phyloP scores from a whole-genome alignment of 1,284 basidiomycete genomes.

The Wallemia ichthyophaga region DNA sequence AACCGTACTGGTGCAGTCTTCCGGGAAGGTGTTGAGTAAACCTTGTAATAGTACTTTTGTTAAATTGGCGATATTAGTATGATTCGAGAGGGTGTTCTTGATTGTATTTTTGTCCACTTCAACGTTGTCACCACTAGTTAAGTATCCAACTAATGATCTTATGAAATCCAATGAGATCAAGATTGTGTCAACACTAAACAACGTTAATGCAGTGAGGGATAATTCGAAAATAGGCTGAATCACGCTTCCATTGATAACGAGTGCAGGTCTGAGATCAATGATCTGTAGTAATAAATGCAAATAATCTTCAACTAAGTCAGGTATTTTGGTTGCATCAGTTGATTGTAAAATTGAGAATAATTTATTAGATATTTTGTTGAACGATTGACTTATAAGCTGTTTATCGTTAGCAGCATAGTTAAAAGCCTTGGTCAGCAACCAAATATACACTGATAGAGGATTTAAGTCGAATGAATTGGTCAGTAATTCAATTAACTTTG shows the following conservation, averaged over 20 bases:
- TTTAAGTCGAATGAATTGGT: not conserved
- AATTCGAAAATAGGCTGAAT: conserved; percentile 47
- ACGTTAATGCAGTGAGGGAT: conserved; percentile 39
- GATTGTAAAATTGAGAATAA: not conserved
- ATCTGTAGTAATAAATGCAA: conserved; percentile 47
- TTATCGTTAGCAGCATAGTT: not conserved
- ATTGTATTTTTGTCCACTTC: conserved; percentile 34
- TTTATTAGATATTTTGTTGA: not conserved
- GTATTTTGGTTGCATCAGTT: not conserved
- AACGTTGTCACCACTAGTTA: conserved; percentile 28
- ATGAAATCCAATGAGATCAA: conserved; percentile 56
- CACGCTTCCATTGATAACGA: conserved; percentile 42
- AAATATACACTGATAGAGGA: not conserved
- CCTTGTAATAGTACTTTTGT: conserved; percentile 42
- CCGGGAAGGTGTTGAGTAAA: conserved; percentile 57
- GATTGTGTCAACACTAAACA: conserved; percentile 49
- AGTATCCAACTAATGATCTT: conserved; percentile 35
- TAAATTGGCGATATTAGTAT: conserved; percentile 34
- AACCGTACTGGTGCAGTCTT: conserved; percentile 44
- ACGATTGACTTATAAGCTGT: not conserved
- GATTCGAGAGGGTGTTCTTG: conserved; percentile 29
- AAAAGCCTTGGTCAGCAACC: not conserved
- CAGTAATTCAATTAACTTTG: not conserved
- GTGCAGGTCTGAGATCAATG: conserved; percentile 33
- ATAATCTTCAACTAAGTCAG: conserved; percentile 57